Base-by-base conservation (phyloP, 768 basidiomycete genomes). In the Auriscalpium vulgare region DNA sequence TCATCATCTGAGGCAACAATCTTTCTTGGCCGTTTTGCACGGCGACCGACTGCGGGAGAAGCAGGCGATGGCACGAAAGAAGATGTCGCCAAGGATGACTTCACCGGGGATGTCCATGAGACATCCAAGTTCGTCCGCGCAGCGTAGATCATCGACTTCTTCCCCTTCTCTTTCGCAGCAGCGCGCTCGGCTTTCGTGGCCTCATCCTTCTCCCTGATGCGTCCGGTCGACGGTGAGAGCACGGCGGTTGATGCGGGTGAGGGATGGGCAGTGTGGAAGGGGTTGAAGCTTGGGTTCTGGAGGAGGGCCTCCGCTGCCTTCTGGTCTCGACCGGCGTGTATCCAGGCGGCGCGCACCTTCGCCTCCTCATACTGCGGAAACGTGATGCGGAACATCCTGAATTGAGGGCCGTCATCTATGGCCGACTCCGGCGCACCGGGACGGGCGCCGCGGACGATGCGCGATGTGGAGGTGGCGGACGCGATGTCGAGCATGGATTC, bases 61-160 rank as follows among this genome's bases (percentile, higher is more conserved):
- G 62, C 55, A 10, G 76, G 75, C 13, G 74, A 78, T 72, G 66
- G 59, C 69, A 59, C 57, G 74, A 63, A 69, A 65, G 29, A 68
- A 37, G 71, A 56, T 46, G 71, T 68, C 43, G 70, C 52, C 43
- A 71, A 67, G 40, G 74, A 77, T n/a, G 66, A 63, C 2, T 57
- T 49, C 1, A 74, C 68, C 38, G 80, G 76, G 1, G 78, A 73
- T 14, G 78, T 67, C 36, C 60, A 37, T 55, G 59, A 79, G 50
- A 69, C 71, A 54, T 80, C 80, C 37, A 85, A 71, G 34, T 71
- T 69, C 40, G 76, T 68, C 55, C 86, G 79, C 60, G 85, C 86
- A 44, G 85, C 84, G 61, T 91, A 91, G 50, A 91, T 91, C 67
- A 83, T 77, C n/a, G 89, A 91, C 64, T 81, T 85, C 69, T 87